Evolutionary conservation across 805 yeast genomes (phyloP), one percentile per base, ranked within the genome.

Genomic region (Barnettozyma sucrosica): DNA sequence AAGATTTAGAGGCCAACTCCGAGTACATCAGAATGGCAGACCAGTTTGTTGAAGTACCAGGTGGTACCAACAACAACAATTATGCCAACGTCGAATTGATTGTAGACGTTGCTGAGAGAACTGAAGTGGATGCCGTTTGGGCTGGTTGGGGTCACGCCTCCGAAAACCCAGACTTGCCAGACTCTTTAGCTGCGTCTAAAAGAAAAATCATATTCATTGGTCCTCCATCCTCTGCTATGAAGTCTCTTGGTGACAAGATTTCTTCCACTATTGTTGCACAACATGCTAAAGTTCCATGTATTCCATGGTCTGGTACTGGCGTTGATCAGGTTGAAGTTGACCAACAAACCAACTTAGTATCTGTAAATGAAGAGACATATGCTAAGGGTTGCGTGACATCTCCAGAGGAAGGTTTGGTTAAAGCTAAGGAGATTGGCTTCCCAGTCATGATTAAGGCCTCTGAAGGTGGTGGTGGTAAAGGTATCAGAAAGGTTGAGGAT

Each of bases 71-170:
- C 72, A 93, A 93, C 74, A 95, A 93, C 69, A 93, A 93, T 70
- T 90, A 90, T 66, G 99, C 99, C 59, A 93, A 93, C 64, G 99
- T 93, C 52, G 99, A 93, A 57, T 75, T 93, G 52, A 93, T 93
- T 66, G 97, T 93, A 42, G 99, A 93, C 61, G 74, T 93, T 43
- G 99, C 99, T 33, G 99, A 93, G 72, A 85, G 97, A 72, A 85
- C 95, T 39, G 80, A 88, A 55, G 97, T 87, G 48, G 96, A 93
- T 66, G 99, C 99, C 23, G 99, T 93, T 49, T 93, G 99, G 99
- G 99, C 99, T 32, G 99, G 99, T 61, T 93, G 99, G 99, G 99
- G 99, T 61, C 99, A 95, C 66, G 99, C 99, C 25, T 88, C 97
- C n/a, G 99, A 93, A 73, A 92, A 95, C 71, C 99, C 99, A 24